Evolutionary conservation across 305 asterid genomes (phyloP), one percentile per base, ranked within the genome.

Genomic region (Coffea humblotiana): DNA sequence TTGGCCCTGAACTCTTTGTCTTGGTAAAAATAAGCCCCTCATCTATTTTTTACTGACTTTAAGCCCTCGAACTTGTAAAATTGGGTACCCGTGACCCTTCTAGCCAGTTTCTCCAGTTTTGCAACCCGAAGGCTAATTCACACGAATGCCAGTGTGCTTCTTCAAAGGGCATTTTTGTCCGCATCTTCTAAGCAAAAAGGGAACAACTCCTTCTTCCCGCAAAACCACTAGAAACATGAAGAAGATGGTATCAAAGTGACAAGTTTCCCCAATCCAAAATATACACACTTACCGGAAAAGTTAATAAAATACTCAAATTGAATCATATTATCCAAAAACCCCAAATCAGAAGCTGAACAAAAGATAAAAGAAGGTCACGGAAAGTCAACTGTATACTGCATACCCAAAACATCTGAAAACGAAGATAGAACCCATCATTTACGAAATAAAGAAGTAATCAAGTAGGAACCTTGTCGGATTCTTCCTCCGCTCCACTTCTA

Each of bases 401-500:
- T 56, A 71, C 48, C 71, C 72, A 76, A 83, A 79, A 29, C 43
- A 72, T 68, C 64, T 35, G 69, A 79, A 87, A 86, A 82, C 83
- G 47, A 78, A 86, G 87, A 87, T 77, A 78, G 15, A 56, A 21
- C 47, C 49, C 79, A 86, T 13, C n/a, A 27, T 65, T 58, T 78
- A 32, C 13, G 51, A 61, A 86, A 85, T 27, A 48, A 48, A 76
- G 8, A 71, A 82, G 32, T 29, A 29, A 29, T 29, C 65, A 7
- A 52, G 70, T 86, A 29, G 32, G 32, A 29, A 29, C 32, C 32
- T 29, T 29, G 32, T 29, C 32, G 32, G 32, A 29, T 29, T 29
- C 89, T 32, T 82, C 84, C 68, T 85, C 90, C 54, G 83, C 88
- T 71, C 84, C 89, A 80, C 81, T 88, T 80, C 79, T 74, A 67